These are phyloP conservation scores for Phytopythium mirpurense DNA, from an alignment of 352 stramenopile genomes.

Conservation along the genomic window DNA sequence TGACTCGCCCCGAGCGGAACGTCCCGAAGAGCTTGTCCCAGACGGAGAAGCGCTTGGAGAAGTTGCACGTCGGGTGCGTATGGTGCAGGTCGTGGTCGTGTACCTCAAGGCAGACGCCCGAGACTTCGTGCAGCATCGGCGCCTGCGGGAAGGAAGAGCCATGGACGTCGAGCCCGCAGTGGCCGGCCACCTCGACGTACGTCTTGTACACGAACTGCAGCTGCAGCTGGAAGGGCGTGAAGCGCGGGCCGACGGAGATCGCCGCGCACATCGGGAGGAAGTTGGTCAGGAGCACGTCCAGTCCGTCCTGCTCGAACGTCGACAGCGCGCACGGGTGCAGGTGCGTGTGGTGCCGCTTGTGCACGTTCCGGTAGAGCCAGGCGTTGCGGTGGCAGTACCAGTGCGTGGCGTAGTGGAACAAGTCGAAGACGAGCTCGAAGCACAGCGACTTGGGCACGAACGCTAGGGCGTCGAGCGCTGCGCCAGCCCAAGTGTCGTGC, in stretches of 20 bases:
- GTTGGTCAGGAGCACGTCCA: constrained; percentile 55
- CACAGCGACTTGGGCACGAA: constrained; percentile 59
- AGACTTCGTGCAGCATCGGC: constrained; percentile 26
- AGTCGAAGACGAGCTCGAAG: constrained; percentile 59
- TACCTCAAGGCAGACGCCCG: constrained; percentile 36
- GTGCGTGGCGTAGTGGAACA: constrained; percentile 56
- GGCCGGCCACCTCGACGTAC: constrained; percentile 63
- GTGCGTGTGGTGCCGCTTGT: constrained; percentile 60
- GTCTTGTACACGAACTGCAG: constrained; percentile 66
- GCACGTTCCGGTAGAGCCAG: constrained; percentile 41
- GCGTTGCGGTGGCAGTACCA: constrained; percentile 40
- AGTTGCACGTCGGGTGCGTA: constrained; percentile 53
- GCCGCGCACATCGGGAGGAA: constrained; percentile 35
- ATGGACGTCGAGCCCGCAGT: constrained; percentile 50
- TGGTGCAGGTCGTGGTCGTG: constrained; percentile 68
- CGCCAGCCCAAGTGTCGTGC: neutral
- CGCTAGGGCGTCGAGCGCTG: constrained; percentile 11
- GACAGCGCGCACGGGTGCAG: constrained; percentile 48
- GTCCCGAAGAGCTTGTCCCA: constrained; percentile 65
- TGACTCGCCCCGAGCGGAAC: constrained; percentile 23
- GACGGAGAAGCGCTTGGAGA: constrained; percentile 61
- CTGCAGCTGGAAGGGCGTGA: constrained; percentile 34
- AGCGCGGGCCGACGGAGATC: constrained; percentile 15
- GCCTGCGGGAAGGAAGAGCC: constrained; percentile 60
- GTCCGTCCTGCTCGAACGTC: constrained; percentile 52